phyloP scores from a whole-genome alignment of 805 yeast genomes.

The Spathaspora boniae region DNA sequence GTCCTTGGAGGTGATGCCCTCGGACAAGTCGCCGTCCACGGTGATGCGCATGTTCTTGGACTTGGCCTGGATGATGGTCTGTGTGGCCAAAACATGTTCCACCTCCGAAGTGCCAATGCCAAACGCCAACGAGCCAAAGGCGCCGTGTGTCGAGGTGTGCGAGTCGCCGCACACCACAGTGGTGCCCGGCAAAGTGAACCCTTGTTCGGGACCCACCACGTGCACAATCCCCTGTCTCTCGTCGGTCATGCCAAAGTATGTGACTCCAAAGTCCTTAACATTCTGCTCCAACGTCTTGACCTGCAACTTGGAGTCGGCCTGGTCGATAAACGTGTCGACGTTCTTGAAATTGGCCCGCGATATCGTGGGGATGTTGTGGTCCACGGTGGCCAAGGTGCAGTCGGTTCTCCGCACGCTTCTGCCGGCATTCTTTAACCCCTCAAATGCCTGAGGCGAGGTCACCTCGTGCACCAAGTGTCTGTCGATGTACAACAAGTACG shows the following conservation, averaged over 20 bases:
- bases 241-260: constrained; percentile 94
- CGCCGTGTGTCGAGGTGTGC: constrained; percentile 98
- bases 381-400: constrained; percentile 92
- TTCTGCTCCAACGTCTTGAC: constrained; percentile 90
- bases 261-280: constrained; percentile 83
- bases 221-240: constrained; percentile 97
- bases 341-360: constrained; percentile 76
- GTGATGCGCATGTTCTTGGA: constrained; percentile 92
- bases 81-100: constrained; percentile 97
- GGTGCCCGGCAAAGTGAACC: constrained; percentile 96
- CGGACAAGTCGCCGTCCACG: constrained; percentile 77
- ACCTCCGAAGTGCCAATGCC: constrained; percentile 99
- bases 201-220: constrained; percentile 98
- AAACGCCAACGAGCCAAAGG: constrained; percentile 94
- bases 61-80: constrained; percentile 89
- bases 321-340: constrained; percentile 77
- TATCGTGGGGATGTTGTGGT: constrained; percentile 94
- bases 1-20: constrained; percentile 96
- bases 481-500: constrained; percentile 85
- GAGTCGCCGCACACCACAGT: constrained; percentile 99
- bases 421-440: constrained; percentile 85
- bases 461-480: constrained; percentile 98
- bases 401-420: constrained; percentile 88
- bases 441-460: constrained; percentile 98
- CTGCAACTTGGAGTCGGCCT: constrained; percentile 89